These are phyloP conservation scores for Fusarium vanettenii DNA, from an alignment of 2,329 filamentous ascomycete species.

Conservation along the genomic window DNA sequence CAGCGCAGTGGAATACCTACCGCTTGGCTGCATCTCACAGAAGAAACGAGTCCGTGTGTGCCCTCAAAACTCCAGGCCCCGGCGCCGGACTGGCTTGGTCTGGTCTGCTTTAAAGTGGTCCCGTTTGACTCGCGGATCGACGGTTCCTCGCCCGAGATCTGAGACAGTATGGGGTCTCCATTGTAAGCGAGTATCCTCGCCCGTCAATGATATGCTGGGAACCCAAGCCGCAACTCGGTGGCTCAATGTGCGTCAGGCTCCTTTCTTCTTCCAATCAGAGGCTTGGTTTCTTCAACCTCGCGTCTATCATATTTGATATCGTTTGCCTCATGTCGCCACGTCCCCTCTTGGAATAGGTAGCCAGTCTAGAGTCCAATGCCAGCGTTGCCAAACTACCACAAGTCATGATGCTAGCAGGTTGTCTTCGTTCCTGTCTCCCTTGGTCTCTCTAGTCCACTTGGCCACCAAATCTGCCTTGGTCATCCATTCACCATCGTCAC, in stretches of 20 bases:
- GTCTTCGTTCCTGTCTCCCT: background rate
- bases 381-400: background rate
- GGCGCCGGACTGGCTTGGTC: background rate
- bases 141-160: constrained; percentile 30
- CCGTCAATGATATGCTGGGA: constrained; percentile 17
- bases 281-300: background rate
- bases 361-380: background rate
- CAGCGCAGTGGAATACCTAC: constrained; percentile 21
- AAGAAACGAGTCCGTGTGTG: constrained; percentile 13
- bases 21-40: constrained; percentile 15
- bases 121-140: constrained; percentile 27
- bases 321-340: background rate
- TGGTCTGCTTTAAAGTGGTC: background rate
- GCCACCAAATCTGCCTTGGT: background rate
- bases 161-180: constrained; percentile 28
- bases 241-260: background rate
- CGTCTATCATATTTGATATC: constrained; percentile 25
- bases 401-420: background rate
- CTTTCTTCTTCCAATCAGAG: background rate
- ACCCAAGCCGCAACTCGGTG: background rate
- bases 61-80: background rate
- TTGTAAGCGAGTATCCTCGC: constrained; percentile 5
- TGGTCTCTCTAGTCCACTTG: background rate
- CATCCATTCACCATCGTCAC: background rate
- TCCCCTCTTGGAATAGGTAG: constrained; percentile 13